Base-by-base conservation (phyloP, 2,329 filamentous ascomycete genomes). In the Phaeosphaeriaceae sp. region DNA sequence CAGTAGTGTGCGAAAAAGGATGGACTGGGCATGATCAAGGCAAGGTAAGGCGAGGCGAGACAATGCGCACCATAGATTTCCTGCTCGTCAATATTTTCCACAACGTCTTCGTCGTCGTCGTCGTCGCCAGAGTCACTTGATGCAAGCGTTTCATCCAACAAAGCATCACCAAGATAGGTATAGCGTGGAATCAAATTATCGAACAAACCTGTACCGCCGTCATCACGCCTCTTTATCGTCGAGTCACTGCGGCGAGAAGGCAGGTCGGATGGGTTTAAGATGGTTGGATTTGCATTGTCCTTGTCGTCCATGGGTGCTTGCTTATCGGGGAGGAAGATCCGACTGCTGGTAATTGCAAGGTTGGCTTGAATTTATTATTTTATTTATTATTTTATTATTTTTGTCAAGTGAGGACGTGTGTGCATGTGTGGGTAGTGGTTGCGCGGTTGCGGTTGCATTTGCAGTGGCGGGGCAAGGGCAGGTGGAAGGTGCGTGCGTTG, bases 41-140 rank as follows among this genome's bases (percentile, higher is more conserved):
- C n/a, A n/a, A n/a, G n/a, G n/a, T n/a, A n/a, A n/a, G 32, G 28
- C n/a, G 17, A 11, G 26, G 34, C 38, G 42, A 20, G 13, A n/a
- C 42, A 42, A 39, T n/a, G 36, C 66, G 42, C 52, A 94, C 91
- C 92, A 71, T 93, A 99, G 34, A 99, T 93, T 75, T 99, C 94
- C 74, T 97, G 94, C 73, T 95, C 90, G 70, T 99, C 94, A 61
- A 99, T 96, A 48, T 89, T 89, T 63, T 97, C 92, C 29, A 86
- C 80, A 1, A 79, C 77, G 40, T 85, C 81, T 40, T 85, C 81
- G 50, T 87, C 84, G 40, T 84, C 81, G 40, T 85, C 81, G 50
- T 87, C 84, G 49, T 86, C 83, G 11, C 7, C 7, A 6, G 74
- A 74, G 39, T 72, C 64, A 39, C 68, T 73, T 18, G 73, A 72